Base-by-base conservation (phyloP, 164 flowering plant species). In the Santalum album region DNA sequence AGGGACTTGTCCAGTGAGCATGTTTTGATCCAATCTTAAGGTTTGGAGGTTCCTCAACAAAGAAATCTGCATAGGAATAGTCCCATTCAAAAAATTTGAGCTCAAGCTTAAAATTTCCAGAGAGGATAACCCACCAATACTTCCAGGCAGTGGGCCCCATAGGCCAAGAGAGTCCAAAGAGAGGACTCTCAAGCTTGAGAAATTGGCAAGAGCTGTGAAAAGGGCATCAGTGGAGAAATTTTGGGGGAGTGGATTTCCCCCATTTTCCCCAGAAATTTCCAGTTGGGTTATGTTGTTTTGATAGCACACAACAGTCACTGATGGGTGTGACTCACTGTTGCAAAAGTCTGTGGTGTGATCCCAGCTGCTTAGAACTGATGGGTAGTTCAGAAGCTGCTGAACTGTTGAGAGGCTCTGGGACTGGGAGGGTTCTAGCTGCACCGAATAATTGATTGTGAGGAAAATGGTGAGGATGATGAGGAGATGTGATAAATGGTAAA, bases 121-220 rank as follows among this genome's bases (percentile, higher is more conserved):
- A 1, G 78, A 73, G 58, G 66, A 53, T 2, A 69, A 47, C 12
- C 25, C 45, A 3, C 51, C 68, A 57, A 73, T 54, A 25, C 12
- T 48, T 3, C 50, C 35, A 64, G 81, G 81, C 45, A 78, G 23
- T 6, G 78, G 63, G 3, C 83, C 83, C 66, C 68, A 59, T 1
- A 78, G 22, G 12, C 80, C 78, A 11, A 78, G 54, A 39, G 81
- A 78, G 27, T 65, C 78, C 57, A 78, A 42, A 48, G 83, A 62
- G 1, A 78, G 68, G 6, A 76, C 80, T 54, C 69, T 78, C 56
- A 78, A 55, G 51, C 45, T 64, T 25, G 81, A 54, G 0, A 78
- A 45, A 10, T 14, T 27, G 27, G 55, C 56, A 44, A 76, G 43
- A 46, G 57, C 47, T 10, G 57, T 21, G 51, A 76, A 71, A 15